Evolutionary conservation across 2,329 filamentous ascomycete genomes (phyloP).

Genomic region (Fusarium keratoplasticum): DNA sequence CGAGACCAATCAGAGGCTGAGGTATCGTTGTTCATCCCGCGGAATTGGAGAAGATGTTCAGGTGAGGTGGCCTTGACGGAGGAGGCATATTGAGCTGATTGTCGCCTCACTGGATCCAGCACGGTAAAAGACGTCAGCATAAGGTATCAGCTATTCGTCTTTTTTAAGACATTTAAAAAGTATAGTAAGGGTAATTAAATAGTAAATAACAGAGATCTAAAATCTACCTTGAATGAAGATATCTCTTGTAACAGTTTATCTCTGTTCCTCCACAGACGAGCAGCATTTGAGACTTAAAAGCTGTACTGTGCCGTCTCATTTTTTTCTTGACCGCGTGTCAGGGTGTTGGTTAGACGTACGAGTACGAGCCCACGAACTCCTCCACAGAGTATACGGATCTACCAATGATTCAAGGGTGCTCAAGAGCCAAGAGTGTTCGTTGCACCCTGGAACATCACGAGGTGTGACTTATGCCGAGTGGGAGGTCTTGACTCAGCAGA

Average conservation of each 20-base stretch:
- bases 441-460: background rate
- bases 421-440: background rate
- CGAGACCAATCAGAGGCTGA: constrained; percentile 8
- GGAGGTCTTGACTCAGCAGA: background rate
- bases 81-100: background rate
- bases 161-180: too few relatives aligned
- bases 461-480: background rate
- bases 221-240: background rate
- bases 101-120: background rate
- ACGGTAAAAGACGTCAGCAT: background rate
- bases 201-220: background rate
- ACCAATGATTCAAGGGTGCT: background rate
- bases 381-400: background rate
- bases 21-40: background rate
- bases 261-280: background rate
- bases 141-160: background rate
- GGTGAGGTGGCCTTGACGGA: constrained; percentile 9
- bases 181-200: background rate
- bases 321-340: background rate
- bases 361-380: background rate
- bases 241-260: background rate
- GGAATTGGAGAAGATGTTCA: constrained; percentile 17
- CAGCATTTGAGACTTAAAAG: background rate
- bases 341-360: background rate
- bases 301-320: background rate